phyloP scores from a whole-genome alignment of 257 asterid genomes.

The Solanum clarkiae region DNA sequence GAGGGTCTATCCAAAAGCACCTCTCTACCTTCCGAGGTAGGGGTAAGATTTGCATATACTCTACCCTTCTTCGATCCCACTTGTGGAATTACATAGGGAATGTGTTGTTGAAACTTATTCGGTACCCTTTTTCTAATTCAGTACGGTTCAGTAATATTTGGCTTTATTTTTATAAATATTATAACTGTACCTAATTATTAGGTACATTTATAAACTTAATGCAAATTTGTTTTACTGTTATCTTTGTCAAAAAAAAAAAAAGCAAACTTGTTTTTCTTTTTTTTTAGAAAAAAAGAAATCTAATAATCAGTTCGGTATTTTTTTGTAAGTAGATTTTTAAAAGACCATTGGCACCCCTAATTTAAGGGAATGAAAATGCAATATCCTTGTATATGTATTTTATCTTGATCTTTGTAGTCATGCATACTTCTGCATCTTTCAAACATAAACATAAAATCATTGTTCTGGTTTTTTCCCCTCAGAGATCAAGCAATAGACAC shows the following conservation, averaged over 20 bases:
- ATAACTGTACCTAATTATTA: not conserved
- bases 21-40: not conserved
- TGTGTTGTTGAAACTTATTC: not conserved
- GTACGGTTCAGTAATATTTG: not conserved
- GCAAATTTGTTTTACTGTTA: not conserved
- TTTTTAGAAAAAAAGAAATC: not conserved
- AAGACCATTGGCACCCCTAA: not conserved
- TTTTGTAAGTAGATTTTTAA: not conserved
- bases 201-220: not conserved
- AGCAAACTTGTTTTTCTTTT: too few species aligned
- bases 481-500: not conserved
- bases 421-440: not conserved
- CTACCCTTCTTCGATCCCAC: not conserved
- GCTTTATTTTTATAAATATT: not conserved
- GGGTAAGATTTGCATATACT: not conserved
- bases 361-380: not conserved
- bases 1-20: not conserved
- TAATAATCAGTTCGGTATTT: not conserved
- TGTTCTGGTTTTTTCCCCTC: not conserved
- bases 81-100: not conserved
- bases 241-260: too few species aligned
- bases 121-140: not conserved
- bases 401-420: not conserved
- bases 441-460: not conserved
- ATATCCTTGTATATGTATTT: not conserved